Evolutionary conservation across 1,139 yeast species (phyloP).

Genomic region (Geotrichum phurueaensis): DNA sequence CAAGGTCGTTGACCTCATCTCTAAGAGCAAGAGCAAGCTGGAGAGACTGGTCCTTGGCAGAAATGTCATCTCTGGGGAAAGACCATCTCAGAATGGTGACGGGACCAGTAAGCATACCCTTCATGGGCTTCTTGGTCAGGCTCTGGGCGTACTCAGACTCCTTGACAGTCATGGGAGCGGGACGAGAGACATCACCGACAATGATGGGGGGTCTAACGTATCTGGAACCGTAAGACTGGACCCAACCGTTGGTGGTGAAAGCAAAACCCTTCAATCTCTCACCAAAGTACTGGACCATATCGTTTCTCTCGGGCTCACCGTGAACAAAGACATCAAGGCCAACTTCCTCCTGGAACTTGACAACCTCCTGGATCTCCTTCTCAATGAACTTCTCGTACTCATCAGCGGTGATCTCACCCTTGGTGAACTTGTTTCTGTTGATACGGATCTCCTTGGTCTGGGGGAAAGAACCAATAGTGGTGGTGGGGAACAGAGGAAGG

Average conservation of each 20-base stretch:
- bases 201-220: constrained; percentile 99
- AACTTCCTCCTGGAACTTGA: constrained; percentile 97
- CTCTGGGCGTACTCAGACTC: constrained; percentile 99
- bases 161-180: constrained; percentile 96
- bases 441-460: constrained; percentile 98
- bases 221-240: constrained; percentile 99
- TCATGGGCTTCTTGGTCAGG: constrained; percentile 89
- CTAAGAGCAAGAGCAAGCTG: constrained; percentile 97
- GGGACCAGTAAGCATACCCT: constrained; percentile 99
- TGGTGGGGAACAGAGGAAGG: constrained; percentile 98
- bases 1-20: constrained; percentile 97
- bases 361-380: constrained; percentile 90
- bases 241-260: constrained; percentile 67
- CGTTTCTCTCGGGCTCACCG: constrained; percentile 99
- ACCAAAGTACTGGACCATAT: constrained; percentile 99
- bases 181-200: constrained; percentile 98
- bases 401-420: constrained; percentile 92
- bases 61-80: constrained; percentile 98
- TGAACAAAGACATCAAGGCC: constrained; percentile 97
- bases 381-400: constrained; percentile 94
- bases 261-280: constrained; percentile 73
- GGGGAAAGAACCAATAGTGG: constrained; percentile 99
- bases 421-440: constrained; percentile 95
- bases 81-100: constrained; percentile 99
- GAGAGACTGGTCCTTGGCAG: constrained; percentile 90